phyloP scores from a whole-genome alignment of 73 alveolate genomes.

The Durusdinium trenchii region DNA sequence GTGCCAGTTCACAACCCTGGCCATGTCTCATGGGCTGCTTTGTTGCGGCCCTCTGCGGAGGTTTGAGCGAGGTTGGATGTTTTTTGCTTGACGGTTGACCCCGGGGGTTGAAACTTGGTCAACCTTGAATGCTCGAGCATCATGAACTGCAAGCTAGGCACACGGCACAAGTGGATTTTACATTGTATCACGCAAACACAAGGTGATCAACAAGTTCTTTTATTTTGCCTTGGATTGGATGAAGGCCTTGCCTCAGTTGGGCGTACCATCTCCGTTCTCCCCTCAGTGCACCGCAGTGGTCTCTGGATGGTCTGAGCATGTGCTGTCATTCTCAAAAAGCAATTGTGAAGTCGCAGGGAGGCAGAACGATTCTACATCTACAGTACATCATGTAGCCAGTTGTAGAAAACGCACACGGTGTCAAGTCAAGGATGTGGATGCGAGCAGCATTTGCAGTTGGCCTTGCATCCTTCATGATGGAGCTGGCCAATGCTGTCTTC shows the following conservation, averaged over 20 bases:
- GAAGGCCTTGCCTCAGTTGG: slow-evolving; percentile 31
- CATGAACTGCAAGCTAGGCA: no score
- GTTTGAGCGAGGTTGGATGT: slow-evolving; percentile 3
- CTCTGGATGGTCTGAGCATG: background rate
- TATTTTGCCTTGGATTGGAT: no score
- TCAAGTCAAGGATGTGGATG: background rate
- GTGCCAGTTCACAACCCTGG: slow-evolving; percentile 81
- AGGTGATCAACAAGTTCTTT: background rate
- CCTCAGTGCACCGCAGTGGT: background rate
- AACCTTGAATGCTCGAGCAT: no score
- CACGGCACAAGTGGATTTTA: background rate
- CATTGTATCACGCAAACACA: background rate
- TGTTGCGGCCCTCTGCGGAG: slow-evolving; percentile 45
- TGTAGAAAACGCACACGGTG: background rate
- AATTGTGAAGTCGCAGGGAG: no score
- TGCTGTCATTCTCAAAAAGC: no score
- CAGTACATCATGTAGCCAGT: background rate
- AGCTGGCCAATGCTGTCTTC: slow-evolving; percentile 18
- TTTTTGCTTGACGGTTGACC: background rate
- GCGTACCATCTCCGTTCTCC: background rate
- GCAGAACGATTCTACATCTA: background rate
- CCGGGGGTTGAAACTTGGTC: no score
- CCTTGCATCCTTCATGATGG: slow-evolving; percentile 31
- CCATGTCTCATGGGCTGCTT: slow-evolving; percentile 53
- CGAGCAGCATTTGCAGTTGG: slow-evolving; percentile 49